These are phyloP conservation scores for Echium plantagineum DNA, from an alignment of 257 asterid genomes.

Conservation along the genomic window DNA sequence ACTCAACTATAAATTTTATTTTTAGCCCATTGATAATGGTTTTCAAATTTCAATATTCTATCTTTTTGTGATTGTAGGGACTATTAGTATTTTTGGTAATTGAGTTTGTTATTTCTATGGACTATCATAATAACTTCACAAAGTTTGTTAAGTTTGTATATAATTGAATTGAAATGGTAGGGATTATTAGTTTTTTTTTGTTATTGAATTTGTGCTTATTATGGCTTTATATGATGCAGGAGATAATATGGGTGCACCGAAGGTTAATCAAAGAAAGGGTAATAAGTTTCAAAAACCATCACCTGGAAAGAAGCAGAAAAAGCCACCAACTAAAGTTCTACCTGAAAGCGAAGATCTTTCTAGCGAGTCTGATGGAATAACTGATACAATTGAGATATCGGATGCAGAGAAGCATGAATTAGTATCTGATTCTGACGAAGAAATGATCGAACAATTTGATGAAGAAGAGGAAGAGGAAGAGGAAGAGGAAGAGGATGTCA, in stretches of 20 bases:
- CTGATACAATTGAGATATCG: slow-evolving; percentile 25
- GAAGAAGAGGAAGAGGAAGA: too few species aligned
- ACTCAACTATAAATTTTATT: too few species aligned
- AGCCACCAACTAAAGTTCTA: slow-evolving; percentile 16
- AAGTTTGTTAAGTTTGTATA: too few species aligned
- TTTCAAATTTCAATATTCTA: too few species aligned
- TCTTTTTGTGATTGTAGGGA: too few species aligned
- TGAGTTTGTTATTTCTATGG: too few species aligned
- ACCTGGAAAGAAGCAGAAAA: slow-evolving; percentile 58
- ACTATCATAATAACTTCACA: too few species aligned
- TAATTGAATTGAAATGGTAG: too few species aligned
- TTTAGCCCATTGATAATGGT: too few species aligned
- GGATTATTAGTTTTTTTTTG: too few species aligned
- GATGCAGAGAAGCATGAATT: slow-evolving; percentile 33
- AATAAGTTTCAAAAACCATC: slow-evolving; percentile 19
- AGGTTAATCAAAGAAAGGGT: slow-evolving; percentile 27
- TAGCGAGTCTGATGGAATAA: slow-evolving; percentile 37
- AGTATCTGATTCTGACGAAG: slow-evolving; percentile 11
- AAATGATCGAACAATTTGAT: slow-evolving; percentile 18
- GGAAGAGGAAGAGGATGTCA: slow-evolving; percentile 18
- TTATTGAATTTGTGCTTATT: too few species aligned
- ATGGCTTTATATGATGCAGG: slow-evolving; percentile 8
- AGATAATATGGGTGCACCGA: slow-evolving; percentile 49
- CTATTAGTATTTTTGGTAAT: too few species aligned
- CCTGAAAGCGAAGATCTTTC: slow-evolving; percentile 30